Evolutionary conservation across 306 rosid species (phyloP).

Genomic region (Abrus precatorius): DNA sequence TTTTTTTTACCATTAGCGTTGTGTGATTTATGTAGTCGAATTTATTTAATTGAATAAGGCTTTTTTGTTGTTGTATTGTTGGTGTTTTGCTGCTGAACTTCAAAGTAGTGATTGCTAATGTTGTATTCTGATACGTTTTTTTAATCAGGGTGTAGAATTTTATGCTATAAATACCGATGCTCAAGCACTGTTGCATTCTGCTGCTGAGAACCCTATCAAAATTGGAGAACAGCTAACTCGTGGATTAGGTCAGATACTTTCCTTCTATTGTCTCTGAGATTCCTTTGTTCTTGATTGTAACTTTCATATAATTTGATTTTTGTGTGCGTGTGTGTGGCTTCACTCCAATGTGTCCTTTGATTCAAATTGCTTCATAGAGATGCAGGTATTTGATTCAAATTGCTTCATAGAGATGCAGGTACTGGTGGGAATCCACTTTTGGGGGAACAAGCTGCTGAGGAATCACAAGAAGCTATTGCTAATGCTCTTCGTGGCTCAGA

Average conservation of each 20-base stretch:
- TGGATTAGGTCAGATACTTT: conserved; percentile 80
- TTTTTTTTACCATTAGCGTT: not conserved
- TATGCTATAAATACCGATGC: conserved; percentile 96
- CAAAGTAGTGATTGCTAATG: conserved; percentile 42
- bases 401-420: conserved; percentile 76
- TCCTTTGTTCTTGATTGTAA: conserved; percentile 26
- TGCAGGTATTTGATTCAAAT: conserved; percentile 75
- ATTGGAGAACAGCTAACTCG: conserved; percentile 96
- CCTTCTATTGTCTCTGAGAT: not conserved
- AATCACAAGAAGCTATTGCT: conserved; percentile 87
- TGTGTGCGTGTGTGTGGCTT: not conserved
- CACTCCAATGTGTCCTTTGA: conserved; percentile 41
- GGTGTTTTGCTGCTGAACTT: not conserved
- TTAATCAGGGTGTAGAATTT: conserved; percentile 85
- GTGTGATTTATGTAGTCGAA: no score
- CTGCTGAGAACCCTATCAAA: conserved; percentile 87
- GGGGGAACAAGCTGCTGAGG: conserved; percentile 98
- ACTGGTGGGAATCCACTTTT: conserved; percentile 95
- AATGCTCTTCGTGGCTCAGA: conserved; percentile 89
- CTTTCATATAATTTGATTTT: conserved; percentile 14
- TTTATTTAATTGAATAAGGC: no score
- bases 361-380: conserved; percentile 58
- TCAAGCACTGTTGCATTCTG: conserved; percentile 84
- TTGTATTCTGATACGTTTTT: conserved; percentile 42
- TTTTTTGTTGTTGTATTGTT: no score